Evolutionary conservation across 352 stramenopile genomes (phyloP).

Genomic region (Discostella stelligera): DNA sequence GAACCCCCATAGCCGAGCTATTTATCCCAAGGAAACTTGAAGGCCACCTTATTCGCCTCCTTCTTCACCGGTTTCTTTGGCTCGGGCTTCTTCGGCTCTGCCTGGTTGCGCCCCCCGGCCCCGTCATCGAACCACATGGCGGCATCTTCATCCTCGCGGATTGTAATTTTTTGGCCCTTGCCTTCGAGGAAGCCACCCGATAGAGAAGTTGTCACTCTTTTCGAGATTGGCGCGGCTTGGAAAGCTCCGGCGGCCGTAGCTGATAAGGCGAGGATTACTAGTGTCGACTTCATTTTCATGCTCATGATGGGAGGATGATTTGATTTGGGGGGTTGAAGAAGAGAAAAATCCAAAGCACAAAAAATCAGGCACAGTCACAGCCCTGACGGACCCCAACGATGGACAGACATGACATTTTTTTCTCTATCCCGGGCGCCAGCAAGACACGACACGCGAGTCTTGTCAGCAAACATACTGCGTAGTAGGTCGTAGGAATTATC

Average conservation of each 20-base stretch:
- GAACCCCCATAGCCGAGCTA: constrained; percentile 14
- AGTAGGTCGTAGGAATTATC: no score
- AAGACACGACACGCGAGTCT: no score
- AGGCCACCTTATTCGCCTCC: constrained; percentile 19
- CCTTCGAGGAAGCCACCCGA: constrained; percentile 48
- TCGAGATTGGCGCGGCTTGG: constrained; percentile 11
- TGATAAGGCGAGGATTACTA: constrained; percentile 24
- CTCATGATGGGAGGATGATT: no score
- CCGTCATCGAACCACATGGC: constrained; percentile 64
- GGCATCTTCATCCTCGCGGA: constrained; percentile 61
- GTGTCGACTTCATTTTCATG: constrained; percentile 33
- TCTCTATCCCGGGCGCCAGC: no score
- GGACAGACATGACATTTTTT: no score
- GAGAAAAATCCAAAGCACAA: no score
- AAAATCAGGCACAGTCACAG: no score
- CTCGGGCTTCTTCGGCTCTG: constrained; percentile 40
- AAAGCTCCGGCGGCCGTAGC: constrained; percentile 21
- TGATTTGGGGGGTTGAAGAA: no score
- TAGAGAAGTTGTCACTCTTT: constrained; percentile 1
- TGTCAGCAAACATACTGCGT: no score
- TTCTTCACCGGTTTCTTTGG: constrained; percentile 30
- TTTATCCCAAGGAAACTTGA: constrained; percentile 59
- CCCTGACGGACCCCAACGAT: no score
- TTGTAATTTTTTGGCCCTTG: constrained; percentile 49
- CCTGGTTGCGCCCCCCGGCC: constrained; percentile 3